Conservation (phyloP, 2,329 filamentous ascomycete species). For the Cladosporium cucumerinum region DNA sequence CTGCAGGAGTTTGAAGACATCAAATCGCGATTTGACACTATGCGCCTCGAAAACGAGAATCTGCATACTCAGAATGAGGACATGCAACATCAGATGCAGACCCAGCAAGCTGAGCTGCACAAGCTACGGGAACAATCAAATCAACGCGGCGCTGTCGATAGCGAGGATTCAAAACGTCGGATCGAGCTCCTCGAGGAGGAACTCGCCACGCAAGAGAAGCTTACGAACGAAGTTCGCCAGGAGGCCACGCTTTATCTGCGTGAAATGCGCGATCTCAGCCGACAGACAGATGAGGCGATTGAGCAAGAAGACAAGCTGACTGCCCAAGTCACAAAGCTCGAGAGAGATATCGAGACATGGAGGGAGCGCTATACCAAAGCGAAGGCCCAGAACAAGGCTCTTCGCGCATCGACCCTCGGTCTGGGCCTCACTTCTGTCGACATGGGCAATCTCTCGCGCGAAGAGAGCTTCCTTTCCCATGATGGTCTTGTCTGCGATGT, state of each 20-base stretch:
- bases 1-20: slow-evolving; percentile 24
- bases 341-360: slow-evolving; percentile 85
- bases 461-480: slow-evolving; percentile 56
- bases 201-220: slow-evolving; percentile 74
- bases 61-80: slow-evolving; percentile 15
- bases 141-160: neutral
- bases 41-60: slow-evolving; percentile 15
- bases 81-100: slow-evolving; percentile 18
- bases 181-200: slow-evolving; percentile 53
- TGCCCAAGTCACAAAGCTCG: slow-evolving; percentile 69
- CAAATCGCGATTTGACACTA: slow-evolving; percentile 19
- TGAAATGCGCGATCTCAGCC: slow-evolving; percentile 85
- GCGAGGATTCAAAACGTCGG: slow-evolving; percentile 57
- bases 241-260: slow-evolving; percentile 79
- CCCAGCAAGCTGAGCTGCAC: slow-evolving; percentile 40
- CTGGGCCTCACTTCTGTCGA: slow-evolving; percentile 60
- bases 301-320: slow-evolving; percentile 79
- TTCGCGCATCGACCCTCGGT: slow-evolving; percentile 77
- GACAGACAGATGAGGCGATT: slow-evolving; percentile 72
- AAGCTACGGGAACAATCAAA: slow-evolving; percentile 20
- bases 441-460: slow-evolving; percentile 60
- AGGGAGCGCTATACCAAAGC: slow-evolving; percentile 81
- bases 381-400: slow-evolving; percentile 79
- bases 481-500: slow-evolving; percentile 84
- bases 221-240: slow-evolving; percentile 80